Percentiles rank a stretch among this genome's conserved stretches.
Evolutionary conservation across 371 early-diverging fungal genomes (phyloP).

Genomic region (Catenaria anguillulae): DNA sequence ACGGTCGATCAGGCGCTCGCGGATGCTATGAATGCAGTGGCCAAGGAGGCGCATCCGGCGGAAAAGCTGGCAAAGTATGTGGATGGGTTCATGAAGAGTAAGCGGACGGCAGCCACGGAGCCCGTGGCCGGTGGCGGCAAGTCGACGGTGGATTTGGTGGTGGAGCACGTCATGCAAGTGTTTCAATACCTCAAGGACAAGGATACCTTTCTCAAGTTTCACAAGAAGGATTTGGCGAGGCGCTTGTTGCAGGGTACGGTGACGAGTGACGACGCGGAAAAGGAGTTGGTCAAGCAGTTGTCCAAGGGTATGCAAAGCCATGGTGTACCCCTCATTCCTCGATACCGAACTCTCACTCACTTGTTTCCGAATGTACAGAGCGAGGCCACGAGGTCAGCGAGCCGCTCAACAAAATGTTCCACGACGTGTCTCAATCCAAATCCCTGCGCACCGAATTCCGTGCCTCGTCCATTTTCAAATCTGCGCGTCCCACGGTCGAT

Average conservation of each 20-base stretch:
- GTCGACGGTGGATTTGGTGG: slow-evolving; percentile 39
- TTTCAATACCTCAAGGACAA: slow-evolving; percentile 84
- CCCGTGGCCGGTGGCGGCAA: slow-evolving; percentile 19
- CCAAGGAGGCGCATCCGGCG: slow-evolving; percentile 54
- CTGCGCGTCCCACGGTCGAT: not conserved
- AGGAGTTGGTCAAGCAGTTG: slow-evolving; percentile 61
- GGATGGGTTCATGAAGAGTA: slow-evolving; percentile 16
- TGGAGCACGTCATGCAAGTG: slow-evolving; percentile 57
- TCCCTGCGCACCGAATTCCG: slow-evolving; percentile 19
- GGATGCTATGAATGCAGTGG: slow-evolving; percentile 45
- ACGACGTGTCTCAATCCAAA: slow-evolving; percentile 24
- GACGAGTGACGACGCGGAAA: slow-evolving; percentile 66
- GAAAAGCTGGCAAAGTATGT: slow-evolving; percentile 46
- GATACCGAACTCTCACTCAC: too few relatives aligned
- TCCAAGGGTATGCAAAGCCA: slow-evolving; percentile 36
- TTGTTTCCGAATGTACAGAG: slow-evolving; percentile 28
- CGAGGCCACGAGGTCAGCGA: slow-evolving; percentile 80
- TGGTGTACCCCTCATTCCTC: not conserved
- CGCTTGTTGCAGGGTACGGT: slow-evolving; percentile 62
- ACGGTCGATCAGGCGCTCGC: slow-evolving; percentile 74
- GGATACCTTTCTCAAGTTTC: slow-evolving; percentile 90
- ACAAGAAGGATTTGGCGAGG: slow-evolving; percentile 76
- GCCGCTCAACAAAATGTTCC: slow-evolving; percentile 68
- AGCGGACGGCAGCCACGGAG: slow-evolving; percentile 13
- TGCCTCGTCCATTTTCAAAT: slow-evolving; percentile 6